A percentile compares a stretch with the other conserved stretches of the same genome.
Conservation (phyloP, 2,329 filamentous ascomycete species). For the Colletotrichum caudatum region DNA sequence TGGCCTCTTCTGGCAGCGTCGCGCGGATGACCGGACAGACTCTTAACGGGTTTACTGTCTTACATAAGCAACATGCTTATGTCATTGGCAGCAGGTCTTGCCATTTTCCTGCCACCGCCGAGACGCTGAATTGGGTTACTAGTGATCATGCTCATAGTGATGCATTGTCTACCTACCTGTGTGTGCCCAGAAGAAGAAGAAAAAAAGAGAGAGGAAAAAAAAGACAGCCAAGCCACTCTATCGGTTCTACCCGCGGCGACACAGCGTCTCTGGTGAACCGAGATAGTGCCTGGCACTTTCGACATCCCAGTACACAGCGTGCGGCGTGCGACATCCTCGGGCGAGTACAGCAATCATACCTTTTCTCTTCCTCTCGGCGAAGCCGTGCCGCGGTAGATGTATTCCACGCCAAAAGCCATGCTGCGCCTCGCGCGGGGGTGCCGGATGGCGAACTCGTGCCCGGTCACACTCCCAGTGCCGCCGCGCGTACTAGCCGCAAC, state of each 20-base stretch:
- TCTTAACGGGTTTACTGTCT: not conserved
- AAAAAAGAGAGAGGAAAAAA: too few relatives aligned
- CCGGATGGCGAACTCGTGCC: not conserved
- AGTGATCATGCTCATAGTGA: not conserved
- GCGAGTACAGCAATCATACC: not conserved
- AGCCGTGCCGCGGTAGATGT: constrained; percentile 1
- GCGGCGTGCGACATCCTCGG: not conserved
- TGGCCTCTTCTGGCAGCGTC: not conserved
- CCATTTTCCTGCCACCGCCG: too few relatives aligned
- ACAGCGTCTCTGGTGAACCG: not conserved
- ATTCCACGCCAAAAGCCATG: constrained; percentile 12
- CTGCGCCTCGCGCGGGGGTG: constrained; percentile 15
- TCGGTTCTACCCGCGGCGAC: not conserved
- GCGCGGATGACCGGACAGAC: not conserved
- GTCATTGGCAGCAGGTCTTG: not conserved
- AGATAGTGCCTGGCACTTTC: not conserved
- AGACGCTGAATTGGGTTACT: not conserved
- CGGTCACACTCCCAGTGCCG: not conserved
- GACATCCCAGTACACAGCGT: not conserved
- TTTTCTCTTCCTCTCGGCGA: not conserved
- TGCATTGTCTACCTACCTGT: not conserved
- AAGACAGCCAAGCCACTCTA: not conserved
- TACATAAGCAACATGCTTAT: not conserved
- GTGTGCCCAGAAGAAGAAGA: too few relatives aligned
- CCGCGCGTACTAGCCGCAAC: not conserved